Percentiles rank a stretch among this genome's conserved stretches.
phyloP scores from a whole-genome alignment of 257 asterid species.

The Ilex aquifolium region DNA sequence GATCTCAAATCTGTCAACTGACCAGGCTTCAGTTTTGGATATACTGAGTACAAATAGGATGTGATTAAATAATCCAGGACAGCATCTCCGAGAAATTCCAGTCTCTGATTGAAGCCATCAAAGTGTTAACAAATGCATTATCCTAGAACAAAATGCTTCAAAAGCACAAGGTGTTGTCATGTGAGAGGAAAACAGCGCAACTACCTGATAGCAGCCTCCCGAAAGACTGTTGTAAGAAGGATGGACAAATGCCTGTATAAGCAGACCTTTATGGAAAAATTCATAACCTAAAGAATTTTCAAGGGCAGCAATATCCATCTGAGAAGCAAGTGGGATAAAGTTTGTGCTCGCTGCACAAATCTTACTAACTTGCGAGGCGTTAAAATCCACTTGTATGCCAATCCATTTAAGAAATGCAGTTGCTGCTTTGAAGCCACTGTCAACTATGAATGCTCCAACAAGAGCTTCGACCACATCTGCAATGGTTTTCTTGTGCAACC shows the following conservation, averaged over 20 bases:
- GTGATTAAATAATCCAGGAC: constrained; percentile 95
- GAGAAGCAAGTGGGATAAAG: constrained; percentile 55
- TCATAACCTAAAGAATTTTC: constrained; percentile 52
- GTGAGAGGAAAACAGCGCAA: constrained; percentile 6
- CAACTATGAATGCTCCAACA: constrained; percentile 82
- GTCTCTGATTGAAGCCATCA: constrained; percentile 58
- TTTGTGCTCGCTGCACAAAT: constrained; percentile 53
- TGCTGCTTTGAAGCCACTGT: constrained; percentile 87
- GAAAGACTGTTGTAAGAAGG: constrained; percentile 69
- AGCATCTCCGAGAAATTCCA: constrained; percentile 98
- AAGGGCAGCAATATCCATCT: constrained; percentile 45
- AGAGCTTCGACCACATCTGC: constrained; percentile 96
- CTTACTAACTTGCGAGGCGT: constrained; percentile 35
- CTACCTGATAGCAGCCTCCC: constrained; percentile 98
- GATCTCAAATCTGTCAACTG: constrained; percentile 95
- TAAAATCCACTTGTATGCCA: constrained; percentile 59
- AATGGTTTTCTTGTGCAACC: constrained; percentile 81
- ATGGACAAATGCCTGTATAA: constrained; percentile 91
- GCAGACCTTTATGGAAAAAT: constrained; percentile 74
- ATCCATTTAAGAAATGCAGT: constrained; percentile 83
- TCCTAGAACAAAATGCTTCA: not conserved
- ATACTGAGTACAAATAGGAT: constrained; percentile 77
- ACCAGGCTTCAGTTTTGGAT: constrained; percentile 88
- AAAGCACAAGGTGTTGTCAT: constrained; percentile 2
- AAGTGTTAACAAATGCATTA: not conserved